Evolutionary conservation across 2,329 filamentous ascomycete species (phyloP), one percentile per base, ranked within the genome.

Genomic region (Colletotrichum lentis): DNA sequence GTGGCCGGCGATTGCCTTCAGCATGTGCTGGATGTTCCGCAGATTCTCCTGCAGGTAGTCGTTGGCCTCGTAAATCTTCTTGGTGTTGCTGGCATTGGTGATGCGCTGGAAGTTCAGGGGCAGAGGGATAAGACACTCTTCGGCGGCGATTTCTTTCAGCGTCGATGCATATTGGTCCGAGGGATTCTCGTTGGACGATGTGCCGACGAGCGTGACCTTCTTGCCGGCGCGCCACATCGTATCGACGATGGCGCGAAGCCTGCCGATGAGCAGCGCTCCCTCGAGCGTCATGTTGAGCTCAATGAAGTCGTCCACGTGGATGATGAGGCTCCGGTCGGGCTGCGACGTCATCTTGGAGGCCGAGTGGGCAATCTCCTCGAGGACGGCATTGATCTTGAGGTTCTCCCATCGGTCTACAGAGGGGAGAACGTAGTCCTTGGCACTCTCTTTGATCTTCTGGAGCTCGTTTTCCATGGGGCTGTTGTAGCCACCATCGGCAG

Each of bases 241-340:
- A 73, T 94, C 90, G 31, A 97, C 87, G 7, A 91, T 83, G 55
- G 87, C 85, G 61, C 92, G 88, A 14, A 99, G 80, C 67, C 90
- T 88, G 47, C 84, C 81, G 8, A 97, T 80, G 39, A 98, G 86
- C 24, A 86, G 84, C 2, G 86, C 83, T 12, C 93, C 93, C 66
- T 93, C 88, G 6, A 85, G 77, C 0, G 91, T 90, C 74, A 86
- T 86, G 73, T 85, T 88, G 10, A 99, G 83, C 71, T 96, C 92
- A 61, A 91, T 88, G 74, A 93, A 91, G 76, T 98, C 93, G 75
- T 91, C 88, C 14, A 97, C 81, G 73, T 93, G 93, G 46, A 96
- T 83, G 66, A 98, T 89, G 8, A 94, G 84, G 27, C 83, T 84
- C 24, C 76, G 83, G 75, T 73, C 75, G 5, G 67, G 49, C 22